Evolutionary conservation across 768 basidiomycete genomes (phyloP).

Genomic region (Melanogaster broomeanus): DNA sequence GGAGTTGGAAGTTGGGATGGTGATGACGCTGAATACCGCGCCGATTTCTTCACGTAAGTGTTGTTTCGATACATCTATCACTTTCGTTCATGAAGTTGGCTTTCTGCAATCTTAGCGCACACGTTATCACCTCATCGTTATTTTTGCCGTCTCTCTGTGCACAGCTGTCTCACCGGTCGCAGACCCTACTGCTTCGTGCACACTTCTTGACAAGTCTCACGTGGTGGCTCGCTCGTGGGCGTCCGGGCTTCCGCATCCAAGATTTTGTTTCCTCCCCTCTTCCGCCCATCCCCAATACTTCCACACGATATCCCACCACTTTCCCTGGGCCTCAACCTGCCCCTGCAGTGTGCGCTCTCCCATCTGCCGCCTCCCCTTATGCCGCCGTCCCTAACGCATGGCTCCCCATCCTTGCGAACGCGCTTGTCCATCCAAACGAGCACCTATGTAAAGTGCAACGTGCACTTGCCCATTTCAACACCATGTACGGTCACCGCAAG

Average conservation of each 20-base stretch:
- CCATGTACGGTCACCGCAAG: constrained; percentile 42
- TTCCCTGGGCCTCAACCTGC: constrained; percentile 18
- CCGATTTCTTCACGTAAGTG: constrained; percentile 61
- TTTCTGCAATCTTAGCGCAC: constrained; percentile 51
- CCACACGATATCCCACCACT: too few relatives aligned
- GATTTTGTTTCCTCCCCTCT: constrained; percentile 41
- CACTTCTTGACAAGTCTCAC: constrained; percentile 50
- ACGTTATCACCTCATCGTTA: constrained; percentile 61
- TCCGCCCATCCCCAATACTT: constrained; percentile 6
- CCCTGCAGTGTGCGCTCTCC: constrained; percentile 30
- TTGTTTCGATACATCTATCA: not conserved
- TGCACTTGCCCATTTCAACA: constrained; percentile 46
- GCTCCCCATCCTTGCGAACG: constrained; percentile 54
- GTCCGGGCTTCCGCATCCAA: constrained; percentile 44
- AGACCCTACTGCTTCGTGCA: constrained; percentile 49
- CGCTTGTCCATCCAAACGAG: constrained; percentile 59
- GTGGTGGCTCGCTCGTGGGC: constrained; percentile 54
- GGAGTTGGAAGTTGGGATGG: constrained; percentile 50
- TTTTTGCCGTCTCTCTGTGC: constrained; percentile 52
- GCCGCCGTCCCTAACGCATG: constrained; percentile 53
- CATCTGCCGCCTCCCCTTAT: constrained; percentile 33
- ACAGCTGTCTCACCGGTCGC: constrained; percentile 53
- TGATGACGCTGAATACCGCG: constrained; percentile 39
- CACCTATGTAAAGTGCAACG: constrained; percentile 50
- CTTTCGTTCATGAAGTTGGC: not conserved